Percentiles rank a stretch among this genome's conserved stretches.
phyloP scores from a whole-genome alignment of 2,329 filamentous ascomycete genomes.

The Fusarium goolgardi region DNA sequence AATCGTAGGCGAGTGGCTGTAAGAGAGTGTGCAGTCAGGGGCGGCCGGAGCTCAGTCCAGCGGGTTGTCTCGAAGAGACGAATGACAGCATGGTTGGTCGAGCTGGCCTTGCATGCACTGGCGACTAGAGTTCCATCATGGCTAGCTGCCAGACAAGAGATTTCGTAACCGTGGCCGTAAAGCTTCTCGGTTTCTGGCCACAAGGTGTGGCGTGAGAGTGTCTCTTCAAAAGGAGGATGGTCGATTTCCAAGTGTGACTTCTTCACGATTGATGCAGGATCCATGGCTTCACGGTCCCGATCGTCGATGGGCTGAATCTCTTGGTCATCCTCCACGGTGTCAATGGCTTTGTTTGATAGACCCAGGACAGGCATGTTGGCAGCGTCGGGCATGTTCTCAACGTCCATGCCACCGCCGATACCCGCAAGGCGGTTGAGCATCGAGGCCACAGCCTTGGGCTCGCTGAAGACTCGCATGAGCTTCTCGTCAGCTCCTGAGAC shows the following conservation, averaged over 20 bases:
- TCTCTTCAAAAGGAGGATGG: conserved; percentile 88
- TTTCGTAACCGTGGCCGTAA: conserved; percentile 97
- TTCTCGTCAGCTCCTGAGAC: conserved; percentile 98
- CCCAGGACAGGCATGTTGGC: conserved; percentile 96
- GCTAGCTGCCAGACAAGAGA: conserved; percentile 84
- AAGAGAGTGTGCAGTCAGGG: conserved; percentile 85
- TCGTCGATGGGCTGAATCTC: conserved; percentile 59
- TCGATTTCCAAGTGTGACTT: conserved; percentile 72
- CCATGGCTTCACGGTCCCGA: conserved; percentile 64
- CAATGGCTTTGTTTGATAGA: conserved; percentile 93
- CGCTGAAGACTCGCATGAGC: conserved; percentile 92
- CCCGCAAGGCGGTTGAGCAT: conserved; percentile 77
- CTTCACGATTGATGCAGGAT: conserved; percentile 66
- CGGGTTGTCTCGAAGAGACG: conserved; percentile 86
- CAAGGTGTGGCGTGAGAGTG: conserved; percentile 87
- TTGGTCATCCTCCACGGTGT: conserved; percentile 64
- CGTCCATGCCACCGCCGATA: conserved; percentile 58
- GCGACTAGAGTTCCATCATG: conserved; percentile 81
- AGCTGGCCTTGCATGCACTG: conserved; percentile 92
- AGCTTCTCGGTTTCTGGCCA: conserved; percentile 98
- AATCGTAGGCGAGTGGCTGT: conserved; percentile 88
- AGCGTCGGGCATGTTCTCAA: conserved; percentile 76
- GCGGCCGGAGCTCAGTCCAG: conserved; percentile 89
- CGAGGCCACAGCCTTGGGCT: conserved; percentile 84
- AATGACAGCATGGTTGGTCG: conserved; percentile 93